phyloP scores from a whole-genome alignment of 805 yeast species.

The Hyphopichia homilentoma region DNA sequence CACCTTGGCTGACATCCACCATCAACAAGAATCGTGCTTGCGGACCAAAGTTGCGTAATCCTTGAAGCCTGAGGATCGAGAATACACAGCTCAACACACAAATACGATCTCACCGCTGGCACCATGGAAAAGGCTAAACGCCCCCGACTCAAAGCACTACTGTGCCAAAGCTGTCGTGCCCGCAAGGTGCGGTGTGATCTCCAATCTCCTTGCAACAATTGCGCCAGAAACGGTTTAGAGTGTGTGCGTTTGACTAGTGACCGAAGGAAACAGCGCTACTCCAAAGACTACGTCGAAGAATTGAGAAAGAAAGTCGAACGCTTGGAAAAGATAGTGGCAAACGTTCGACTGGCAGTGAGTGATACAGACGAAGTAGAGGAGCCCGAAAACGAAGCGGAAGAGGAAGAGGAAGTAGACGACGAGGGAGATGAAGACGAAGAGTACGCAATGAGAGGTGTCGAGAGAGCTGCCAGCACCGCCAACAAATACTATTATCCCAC shows the following conservation, averaged over 20 bases:
- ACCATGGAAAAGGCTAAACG: too few species aligned
- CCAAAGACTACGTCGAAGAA: conserved; percentile 46
- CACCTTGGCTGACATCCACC: too few species aligned
- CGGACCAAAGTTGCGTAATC: too few species aligned
- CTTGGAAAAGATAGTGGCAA: conserved; percentile 7
- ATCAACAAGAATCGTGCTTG: too few species aligned
- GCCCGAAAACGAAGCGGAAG: not conserved
- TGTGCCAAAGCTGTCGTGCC: conserved; percentile 39
- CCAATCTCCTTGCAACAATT: conserved; percentile 46
- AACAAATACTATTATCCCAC: conserved; percentile 4
- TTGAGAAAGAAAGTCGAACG: conserved; percentile 30
- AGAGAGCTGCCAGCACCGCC: conserved; percentile 4
- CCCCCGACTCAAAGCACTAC: conserved; percentile 1
- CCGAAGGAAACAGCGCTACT: conserved; percentile 48
- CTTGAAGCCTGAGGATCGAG: too few species aligned
- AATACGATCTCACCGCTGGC: too few species aligned
- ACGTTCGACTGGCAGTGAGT: not conserved
- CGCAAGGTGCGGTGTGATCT: conserved; percentile 48
- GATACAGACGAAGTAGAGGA: too few species aligned
- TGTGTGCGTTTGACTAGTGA: conserved; percentile 48
- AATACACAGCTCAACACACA: too few species aligned
- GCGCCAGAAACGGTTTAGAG: conserved; percentile 39
- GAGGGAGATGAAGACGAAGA: not conserved
- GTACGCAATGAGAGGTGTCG: not conserved
- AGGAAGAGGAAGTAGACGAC: not conserved